Conservation (phyloP, 441 rosid species). For the Brassica balearica region DNA sequence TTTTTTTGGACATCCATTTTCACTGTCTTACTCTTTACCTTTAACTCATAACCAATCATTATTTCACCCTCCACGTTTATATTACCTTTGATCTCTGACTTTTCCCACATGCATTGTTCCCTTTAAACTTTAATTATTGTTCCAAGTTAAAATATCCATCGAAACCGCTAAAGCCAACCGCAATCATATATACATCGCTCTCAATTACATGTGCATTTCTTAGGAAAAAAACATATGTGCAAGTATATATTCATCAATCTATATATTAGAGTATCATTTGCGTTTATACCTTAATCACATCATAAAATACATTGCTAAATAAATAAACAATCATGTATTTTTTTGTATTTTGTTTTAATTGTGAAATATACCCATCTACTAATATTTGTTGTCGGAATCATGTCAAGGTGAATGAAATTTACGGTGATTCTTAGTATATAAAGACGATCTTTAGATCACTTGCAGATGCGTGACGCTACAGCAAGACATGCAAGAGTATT, state of each 20-base stretch:
- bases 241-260: too few relatives aligned
- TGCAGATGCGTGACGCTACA: constrained; percentile 30
- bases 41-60: constrained; percentile 38
- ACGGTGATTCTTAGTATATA: neutral
- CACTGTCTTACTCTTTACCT: constrained; percentile 6
- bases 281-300: too few relatives aligned
- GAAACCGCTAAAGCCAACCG: constrained; percentile 8
- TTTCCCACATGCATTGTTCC: constrained; percentile 26
- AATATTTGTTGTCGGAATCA: too few relatives aligned
- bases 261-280: too few relatives aligned
- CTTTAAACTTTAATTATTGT: neutral
- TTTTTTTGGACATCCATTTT: neutral
- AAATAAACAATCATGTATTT: too few relatives aligned
- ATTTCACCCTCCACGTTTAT: constrained; percentile 25
- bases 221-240: too few relatives aligned
- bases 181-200: neutral
- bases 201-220: too few relatives aligned
- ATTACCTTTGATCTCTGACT: constrained; percentile 28
- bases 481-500: constrained; percentile 30
- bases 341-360: too few relatives aligned
- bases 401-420: too few relatives aligned
- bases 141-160: neutral
- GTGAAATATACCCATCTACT: too few relatives aligned
- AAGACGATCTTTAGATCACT: neutral
- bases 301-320: too few relatives aligned